Conservation (phyloP, 352 stramenopile genomes). For the Blastocystis sp. region DNA sequence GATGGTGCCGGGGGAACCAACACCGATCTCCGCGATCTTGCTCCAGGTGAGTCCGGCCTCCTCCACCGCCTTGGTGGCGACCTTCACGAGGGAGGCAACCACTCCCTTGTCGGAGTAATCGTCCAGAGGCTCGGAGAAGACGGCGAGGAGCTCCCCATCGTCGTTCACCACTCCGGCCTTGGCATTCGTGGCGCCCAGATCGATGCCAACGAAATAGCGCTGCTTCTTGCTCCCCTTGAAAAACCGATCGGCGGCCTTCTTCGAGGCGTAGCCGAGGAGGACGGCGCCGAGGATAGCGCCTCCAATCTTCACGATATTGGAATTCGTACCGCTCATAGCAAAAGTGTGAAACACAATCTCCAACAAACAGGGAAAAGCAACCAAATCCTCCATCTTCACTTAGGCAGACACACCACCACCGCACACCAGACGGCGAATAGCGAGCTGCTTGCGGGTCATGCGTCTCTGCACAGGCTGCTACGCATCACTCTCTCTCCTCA, state of each 20-base stretch:
- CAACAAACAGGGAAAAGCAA: slow-evolving; percentile 44
- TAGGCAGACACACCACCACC: background rate
- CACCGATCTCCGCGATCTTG: slow-evolving; percentile 41
- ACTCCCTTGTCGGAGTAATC: slow-evolving; percentile 62
- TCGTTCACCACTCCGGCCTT: slow-evolving; percentile 52
- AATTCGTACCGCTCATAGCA: background rate
- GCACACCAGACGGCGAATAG: too few relatives aligned
- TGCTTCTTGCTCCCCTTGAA: background rate
- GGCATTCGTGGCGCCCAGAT: slow-evolving; percentile 49
- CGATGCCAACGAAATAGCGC: slow-evolving; percentile 58
- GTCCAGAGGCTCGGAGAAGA: slow-evolving; percentile 2
- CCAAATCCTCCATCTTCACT: background rate
- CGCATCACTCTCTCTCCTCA: too few relatives aligned
- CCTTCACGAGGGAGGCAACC: slow-evolving; percentile 19
- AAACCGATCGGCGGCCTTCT: background rate
- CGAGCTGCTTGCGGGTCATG: too few relatives aligned
- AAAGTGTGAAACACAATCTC: background rate
- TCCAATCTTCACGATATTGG: slow-evolving; percentile 15
- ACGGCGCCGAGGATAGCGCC: background rate
- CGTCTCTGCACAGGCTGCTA: too few relatives aligned
- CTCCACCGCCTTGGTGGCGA: background rate
- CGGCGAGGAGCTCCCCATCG: slow-evolving; percentile 33
- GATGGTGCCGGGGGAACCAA: slow-evolving; percentile 50
- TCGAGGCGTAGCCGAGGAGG: background rate
- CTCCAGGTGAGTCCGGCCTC: slow-evolving; percentile 41